These are phyloP conservation scores for Alternaria triticimaculans DNA, from an alignment of 2,329 filamentous ascomycete species.

Conservation along the genomic window DNA sequence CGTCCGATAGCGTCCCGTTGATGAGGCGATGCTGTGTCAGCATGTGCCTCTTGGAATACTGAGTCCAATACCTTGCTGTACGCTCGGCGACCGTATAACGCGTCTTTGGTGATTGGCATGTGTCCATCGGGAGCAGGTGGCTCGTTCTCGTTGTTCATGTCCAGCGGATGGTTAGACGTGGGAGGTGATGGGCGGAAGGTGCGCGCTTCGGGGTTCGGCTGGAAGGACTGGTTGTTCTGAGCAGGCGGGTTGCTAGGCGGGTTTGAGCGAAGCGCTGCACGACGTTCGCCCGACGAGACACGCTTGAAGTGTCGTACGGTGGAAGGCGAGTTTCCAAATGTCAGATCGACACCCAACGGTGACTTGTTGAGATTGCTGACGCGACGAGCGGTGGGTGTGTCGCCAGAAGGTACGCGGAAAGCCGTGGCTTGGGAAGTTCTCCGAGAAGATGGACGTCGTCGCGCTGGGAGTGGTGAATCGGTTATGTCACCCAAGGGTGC, in stretches of 20 bases:
- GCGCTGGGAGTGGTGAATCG: conserved; percentile 44
- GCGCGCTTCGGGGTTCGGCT: conserved; percentile 46
- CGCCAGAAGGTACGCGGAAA: conserved; percentile 41
- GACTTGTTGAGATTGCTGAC: conserved; percentile 63
- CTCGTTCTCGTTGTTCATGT: conserved; percentile 67
- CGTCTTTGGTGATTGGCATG: conserved; percentile 71
- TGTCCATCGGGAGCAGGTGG: conserved; percentile 60
- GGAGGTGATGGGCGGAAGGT: conserved; percentile 48
- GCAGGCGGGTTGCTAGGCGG: conserved; percentile 24
- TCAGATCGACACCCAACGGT: conserved; percentile 86
- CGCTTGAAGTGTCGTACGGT: conserved; percentile 91
- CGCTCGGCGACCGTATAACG: conserved; percentile 77
- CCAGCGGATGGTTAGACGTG: conserved; percentile 36
- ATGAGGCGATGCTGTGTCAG: conserved; percentile 72
- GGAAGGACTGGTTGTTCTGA: conserved; percentile 31
- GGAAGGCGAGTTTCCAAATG: conserved; percentile 90
- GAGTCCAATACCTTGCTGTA: conserved; percentile 85
- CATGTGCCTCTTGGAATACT: conserved; percentile 82
- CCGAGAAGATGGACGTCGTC: conserved; percentile 40
- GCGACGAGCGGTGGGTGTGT: conserved; percentile 53
- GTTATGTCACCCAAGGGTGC: conserved; percentile 51
- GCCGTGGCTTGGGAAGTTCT: conserved; percentile 50
- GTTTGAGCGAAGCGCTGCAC: conserved; percentile 41
- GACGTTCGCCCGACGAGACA: conserved; percentile 70
- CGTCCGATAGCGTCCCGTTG: conserved; percentile 85